These are phyloP conservation scores for Plasmodium vinckei DNA, from an alignment of 169 alveolate genomes.

Conservation along the genomic window DNA sequence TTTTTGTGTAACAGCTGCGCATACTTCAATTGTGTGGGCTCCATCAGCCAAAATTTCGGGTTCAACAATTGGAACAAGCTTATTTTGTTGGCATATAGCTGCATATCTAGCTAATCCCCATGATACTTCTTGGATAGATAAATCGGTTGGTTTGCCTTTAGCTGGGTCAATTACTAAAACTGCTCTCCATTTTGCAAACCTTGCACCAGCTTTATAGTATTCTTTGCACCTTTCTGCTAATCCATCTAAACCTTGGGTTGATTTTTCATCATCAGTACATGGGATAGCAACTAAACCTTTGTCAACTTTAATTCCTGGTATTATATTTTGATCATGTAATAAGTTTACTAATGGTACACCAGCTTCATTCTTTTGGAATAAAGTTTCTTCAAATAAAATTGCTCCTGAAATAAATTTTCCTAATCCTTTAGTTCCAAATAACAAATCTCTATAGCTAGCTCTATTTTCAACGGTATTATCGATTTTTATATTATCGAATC, in stretches of 20 bases:
- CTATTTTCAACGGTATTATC: conserved; percentile 97
- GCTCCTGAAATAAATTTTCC: conserved; percentile 98
- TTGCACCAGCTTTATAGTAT: conserved; percentile 98
- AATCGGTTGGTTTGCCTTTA: conserved; percentile 93
- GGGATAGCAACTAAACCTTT: conserved; percentile 94
- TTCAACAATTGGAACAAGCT: conserved; percentile 99
- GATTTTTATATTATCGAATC: conserved; percentile 93
- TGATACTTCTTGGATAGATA: conserved; percentile 95
- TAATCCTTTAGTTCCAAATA: conserved; percentile 94
- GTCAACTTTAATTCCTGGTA: conserved; percentile 99
- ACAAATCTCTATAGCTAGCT: conserved; percentile 95
- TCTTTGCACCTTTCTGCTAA: conserved; percentile 96
- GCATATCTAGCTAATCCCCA: conserved; percentile 99
- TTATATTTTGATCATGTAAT: conserved; percentile 92
- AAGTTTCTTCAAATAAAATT: conserved; percentile 98
- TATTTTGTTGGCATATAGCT: conserved; percentile 97
- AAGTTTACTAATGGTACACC: conserved; percentile 92
- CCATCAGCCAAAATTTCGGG: conserved; percentile 99
- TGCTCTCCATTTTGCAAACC: conserved; percentile 99
- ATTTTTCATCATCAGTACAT: conserved; percentile 92
- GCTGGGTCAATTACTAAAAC: conserved; percentile 94
- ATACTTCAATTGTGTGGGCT: conserved; percentile 94
- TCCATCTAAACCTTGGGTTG: conserved; percentile 97
- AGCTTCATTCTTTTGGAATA: conserved; percentile 93
- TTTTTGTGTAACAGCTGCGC: conserved; percentile 96